Percentiles rank a stretch among this genome's conserved stretches.
phyloP scores from a whole-genome alignment of 2,329 filamentous ascomycete genomes.

The Calcarisporium arbuscula region DNA sequence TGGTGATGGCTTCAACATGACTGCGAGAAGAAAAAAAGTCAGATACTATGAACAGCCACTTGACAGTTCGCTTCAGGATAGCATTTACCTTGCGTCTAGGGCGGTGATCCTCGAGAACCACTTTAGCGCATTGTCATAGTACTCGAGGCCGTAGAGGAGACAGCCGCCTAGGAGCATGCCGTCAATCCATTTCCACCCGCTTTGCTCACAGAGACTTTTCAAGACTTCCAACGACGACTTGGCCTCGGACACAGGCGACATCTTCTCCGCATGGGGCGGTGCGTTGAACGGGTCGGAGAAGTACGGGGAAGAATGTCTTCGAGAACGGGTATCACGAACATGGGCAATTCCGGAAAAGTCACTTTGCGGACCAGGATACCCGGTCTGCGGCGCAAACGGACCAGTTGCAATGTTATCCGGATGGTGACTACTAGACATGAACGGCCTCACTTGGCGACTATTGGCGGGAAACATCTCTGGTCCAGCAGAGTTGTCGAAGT shows the following conservation, averaged over 20 bases:
- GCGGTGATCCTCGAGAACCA: conserved; percentile 64
- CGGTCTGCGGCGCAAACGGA: too few relatives aligned
- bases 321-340: too few relatives aligned
- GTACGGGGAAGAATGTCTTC: conserved; percentile 7
- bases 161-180: conserved; percentile 89
- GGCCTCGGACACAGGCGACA: conserved; percentile 47
- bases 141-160: conserved; percentile 81
- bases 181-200: conserved; percentile 83
- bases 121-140: conserved; percentile 69
- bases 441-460: too few relatives aligned
- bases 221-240: conserved; percentile 65
- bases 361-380: too few relatives aligned
- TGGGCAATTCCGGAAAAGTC: too few relatives aligned
- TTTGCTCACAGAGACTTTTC: conserved; percentile 69
- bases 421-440: too few relatives aligned
- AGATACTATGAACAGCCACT: conserved; percentile 22
- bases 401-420: too few relatives aligned
- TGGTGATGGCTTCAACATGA: conserved; percentile 90
- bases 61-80: conserved; percentile 21
- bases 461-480: background rate
- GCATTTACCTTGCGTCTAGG: conserved; percentile 48
- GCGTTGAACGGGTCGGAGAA: conserved; percentile 11
- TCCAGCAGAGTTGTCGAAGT: background rate
- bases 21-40: conserved; percentile 34
- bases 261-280: conserved; percentile 11